Base-by-base conservation (phyloP, 106 monocot genomes). In the Amphibolis antarctica region DNA sequence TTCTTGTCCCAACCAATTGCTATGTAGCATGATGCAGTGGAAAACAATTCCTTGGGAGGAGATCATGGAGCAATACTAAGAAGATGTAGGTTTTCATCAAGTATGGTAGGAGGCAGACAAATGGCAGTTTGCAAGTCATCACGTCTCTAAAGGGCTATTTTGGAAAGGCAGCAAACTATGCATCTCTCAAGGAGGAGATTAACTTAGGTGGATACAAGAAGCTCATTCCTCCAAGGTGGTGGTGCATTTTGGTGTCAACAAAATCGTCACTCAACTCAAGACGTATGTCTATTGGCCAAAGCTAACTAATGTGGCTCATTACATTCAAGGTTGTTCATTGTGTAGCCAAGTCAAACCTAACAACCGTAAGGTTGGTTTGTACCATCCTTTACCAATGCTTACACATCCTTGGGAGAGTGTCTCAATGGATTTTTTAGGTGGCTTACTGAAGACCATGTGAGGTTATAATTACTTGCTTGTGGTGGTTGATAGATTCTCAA, bases 401-500 rank as follows among this genome's bases (percentile, higher is more conserved):
- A 19, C 24, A 7, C 4, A 23, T 20, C 67, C 67, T 12, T 67
- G n/a, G 67, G 36, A 67, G 14, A 26, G 52, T 31, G 42, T 67
- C n/a, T 53, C 51, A 1, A 55, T 67, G 10, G 67, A 67, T 22
- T 67, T 67, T 44, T 14, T 67, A 0, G 22, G 52, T 17, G 55
- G 25, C 55, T 12, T 54, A 4, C 67, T 42, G 25, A 53, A 53
- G 43, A 63, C 63, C 13, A 0, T 1, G 15, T 4, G 45, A 1
- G 44, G 24, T 0, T 5, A 65, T 0, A 50, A 65, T 20, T 65
- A 44, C 15, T 0, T 60, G 42, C 30, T 50, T 48, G 50, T 65
- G 11, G 28, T 65, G 18, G 65, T 65, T 28, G 65, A 65, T 65
- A 4, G 5, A 3, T 65, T 49, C 29, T 51, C 48, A 14, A 49